These are phyloP conservation scores for Leishmania arabica DNA, from an alignment of 208 protist genomes.

Conservation along the genomic window DNA sequence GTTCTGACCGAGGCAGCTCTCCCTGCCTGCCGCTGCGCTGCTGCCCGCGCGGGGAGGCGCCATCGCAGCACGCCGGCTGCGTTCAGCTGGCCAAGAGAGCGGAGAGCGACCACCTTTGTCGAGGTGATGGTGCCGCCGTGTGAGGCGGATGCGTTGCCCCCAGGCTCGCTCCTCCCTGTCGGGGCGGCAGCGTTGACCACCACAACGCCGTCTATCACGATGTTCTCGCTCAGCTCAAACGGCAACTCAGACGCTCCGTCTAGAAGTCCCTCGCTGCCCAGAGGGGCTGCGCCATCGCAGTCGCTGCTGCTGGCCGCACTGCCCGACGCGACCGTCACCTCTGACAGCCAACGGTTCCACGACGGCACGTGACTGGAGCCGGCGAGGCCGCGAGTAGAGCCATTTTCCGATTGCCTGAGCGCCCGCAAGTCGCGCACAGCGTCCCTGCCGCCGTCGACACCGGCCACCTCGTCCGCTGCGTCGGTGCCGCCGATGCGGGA, in stretches of 20 bases:
- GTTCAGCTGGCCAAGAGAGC: slow-evolving; percentile 27
- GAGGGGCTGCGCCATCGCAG: background rate
- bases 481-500: background rate
- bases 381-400: slow-evolving; percentile 16
- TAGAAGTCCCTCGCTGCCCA: slow-evolving; percentile 25
- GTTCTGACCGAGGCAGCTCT: background rate
- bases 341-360: slow-evolving; percentile 40
- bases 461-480: background rate
- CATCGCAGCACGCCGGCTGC: slow-evolving; percentile 27
- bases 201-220: slow-evolving; percentile 19
- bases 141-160: background rate
- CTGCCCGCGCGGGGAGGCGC: background rate
- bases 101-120: background rate
- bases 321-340: slow-evolving; percentile 2
- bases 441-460: background rate
- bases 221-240: slow-evolving; percentile 22
- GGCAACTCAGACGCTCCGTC: background rate
- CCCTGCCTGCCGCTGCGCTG: background rate
- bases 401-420: background rate
- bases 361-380: slow-evolving; percentile 55
- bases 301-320: slow-evolving; percentile 1
- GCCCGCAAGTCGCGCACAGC: background rate
- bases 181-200: slow-evolving; percentile 8
- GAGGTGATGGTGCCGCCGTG: background rate
- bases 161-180: background rate